Percentiles rank a stretch among this genome's conserved stretches.
Evolutionary conservation across 805 yeast genomes (phyloP).

Genomic region (Yarrowia hollandica): DNA sequence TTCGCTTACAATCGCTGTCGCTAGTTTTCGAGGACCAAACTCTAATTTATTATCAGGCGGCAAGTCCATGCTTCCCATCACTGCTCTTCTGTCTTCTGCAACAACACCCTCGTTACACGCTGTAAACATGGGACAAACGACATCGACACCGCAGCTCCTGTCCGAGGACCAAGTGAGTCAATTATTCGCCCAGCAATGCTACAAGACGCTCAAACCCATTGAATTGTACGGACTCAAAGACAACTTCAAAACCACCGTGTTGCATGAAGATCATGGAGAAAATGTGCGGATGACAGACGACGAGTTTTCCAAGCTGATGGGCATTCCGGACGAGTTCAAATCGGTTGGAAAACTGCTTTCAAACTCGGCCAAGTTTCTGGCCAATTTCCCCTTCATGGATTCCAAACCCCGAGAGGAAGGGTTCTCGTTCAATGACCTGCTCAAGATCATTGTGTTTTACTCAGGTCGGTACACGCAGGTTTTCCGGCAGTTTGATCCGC

Average conservation of each 20-base stretch:
- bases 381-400: slow-evolving; percentile 18
- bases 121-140: slow-evolving; percentile 5
- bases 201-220: slow-evolving; percentile 21
- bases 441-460: slow-evolving; percentile 12
- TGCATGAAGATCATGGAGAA: slow-evolving; percentile 1
- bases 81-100: not conserved
- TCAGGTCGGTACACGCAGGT: slow-evolving; percentile 12
- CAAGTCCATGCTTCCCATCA: not conserved
- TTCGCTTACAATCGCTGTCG: too few relatives aligned
- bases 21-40: too few relatives aligned
- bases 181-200: slow-evolving; percentile 11
- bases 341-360: not conserved
- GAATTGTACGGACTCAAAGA: slow-evolving; percentile 13
- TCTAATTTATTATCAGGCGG: slow-evolving; percentile 9
- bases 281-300: slow-evolving; percentile 31
- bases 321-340: slow-evolving; percentile 2
- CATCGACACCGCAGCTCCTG: not conserved
- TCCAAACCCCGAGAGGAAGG: slow-evolving; percentile 1
- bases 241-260: slow-evolving; percentile 1
- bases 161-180: not conserved
- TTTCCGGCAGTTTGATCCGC: slow-evolving; percentile 22
- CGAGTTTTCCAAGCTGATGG: slow-evolving; percentile 26
- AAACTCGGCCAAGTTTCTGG: slow-evolving; percentile 11
- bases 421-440: slow-evolving; percentile 18
- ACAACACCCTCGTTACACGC: not conserved